Conservation (phyloP, 2,329 filamentous ascomycete genomes). For the Ceratocystiopsis sp. region DNA sequence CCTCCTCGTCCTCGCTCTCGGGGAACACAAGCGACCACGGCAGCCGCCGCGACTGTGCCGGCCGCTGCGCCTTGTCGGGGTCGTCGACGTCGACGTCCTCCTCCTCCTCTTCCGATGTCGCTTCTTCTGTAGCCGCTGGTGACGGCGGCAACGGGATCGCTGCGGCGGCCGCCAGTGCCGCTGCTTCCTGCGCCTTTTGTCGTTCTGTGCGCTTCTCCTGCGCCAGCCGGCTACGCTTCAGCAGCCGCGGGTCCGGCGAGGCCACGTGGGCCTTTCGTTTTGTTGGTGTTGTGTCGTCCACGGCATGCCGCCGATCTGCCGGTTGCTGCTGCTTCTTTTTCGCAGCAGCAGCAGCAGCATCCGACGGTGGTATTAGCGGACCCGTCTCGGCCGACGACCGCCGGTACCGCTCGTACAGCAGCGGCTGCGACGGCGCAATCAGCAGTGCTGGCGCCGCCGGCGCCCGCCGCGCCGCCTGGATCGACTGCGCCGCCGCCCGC, state of each 20-base stretch:
- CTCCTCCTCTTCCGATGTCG: conserved; percentile 5
- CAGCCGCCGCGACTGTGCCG: not conserved
- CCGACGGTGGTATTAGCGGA: no score
- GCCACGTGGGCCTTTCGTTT: conserved; percentile 6
- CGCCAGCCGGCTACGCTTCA: conserved; percentile 5
- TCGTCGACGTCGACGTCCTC: not conserved
- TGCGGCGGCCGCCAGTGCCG: conserved; percentile 1
- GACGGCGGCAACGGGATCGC: conserved; percentile 7
- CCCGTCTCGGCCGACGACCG: not conserved
- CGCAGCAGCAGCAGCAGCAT: no score
- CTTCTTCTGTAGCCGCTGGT: conserved; percentile 6
- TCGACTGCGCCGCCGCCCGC: conserved; percentile 6
- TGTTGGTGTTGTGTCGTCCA: not conserved
- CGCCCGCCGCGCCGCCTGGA: conserved; percentile 4
- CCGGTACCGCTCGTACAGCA: conserved; percentile 5
- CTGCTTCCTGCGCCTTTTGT: conserved; percentile 1
- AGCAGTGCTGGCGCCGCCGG: conserved; percentile 1
- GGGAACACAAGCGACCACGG: conserved; percentile 3
- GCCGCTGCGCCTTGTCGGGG: not conserved
- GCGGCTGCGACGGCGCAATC: conserved; percentile 3
- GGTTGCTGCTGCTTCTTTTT: not conserved
- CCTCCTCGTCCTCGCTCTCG: conserved; percentile 2
- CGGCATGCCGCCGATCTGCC: not conserved
- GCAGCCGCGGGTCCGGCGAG: not conserved
- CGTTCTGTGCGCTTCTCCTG: not conserved